These are phyloP conservation scores for Rhizopogon vinicolor DNA, from an alignment of 768 basidiomycete genomes.

Conservation along the genomic window DNA sequence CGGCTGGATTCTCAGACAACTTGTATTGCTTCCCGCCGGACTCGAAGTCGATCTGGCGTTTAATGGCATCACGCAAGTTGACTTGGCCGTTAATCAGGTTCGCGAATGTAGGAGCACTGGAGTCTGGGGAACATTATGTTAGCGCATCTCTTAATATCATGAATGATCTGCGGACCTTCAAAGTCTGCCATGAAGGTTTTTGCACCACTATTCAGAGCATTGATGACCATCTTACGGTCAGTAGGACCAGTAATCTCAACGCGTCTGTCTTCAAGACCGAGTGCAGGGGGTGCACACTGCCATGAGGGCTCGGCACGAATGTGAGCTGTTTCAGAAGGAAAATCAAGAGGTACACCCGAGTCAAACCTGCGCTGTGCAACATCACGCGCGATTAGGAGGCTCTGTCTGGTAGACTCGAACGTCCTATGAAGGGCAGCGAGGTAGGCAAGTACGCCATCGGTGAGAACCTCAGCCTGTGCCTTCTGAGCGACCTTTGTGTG, in stretches of 20 bases:
- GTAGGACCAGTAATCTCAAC: constrained; percentile 98
- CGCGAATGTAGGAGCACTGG: constrained; percentile 88
- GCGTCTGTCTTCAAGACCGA: constrained; percentile 90
- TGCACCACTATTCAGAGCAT: constrained; percentile 90
- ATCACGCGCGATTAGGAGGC: constrained; percentile 73
- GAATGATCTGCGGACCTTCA: constrained; percentile 57
- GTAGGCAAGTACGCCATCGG: constrained; percentile 81
- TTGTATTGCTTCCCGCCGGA: constrained; percentile 87
- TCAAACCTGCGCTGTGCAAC: constrained; percentile 76
- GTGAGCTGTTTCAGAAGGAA: constrained; percentile 82
- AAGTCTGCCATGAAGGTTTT: constrained; percentile 99
- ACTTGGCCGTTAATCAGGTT: constrained; percentile 92
- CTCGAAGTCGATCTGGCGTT: constrained; percentile 87
- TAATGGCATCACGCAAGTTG: constrained; percentile 90
- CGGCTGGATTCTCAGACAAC: constrained; percentile 80
- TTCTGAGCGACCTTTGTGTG: constrained; percentile 56
- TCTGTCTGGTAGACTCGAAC: constrained; percentile 84
- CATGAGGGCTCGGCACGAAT: constrained; percentile 88
- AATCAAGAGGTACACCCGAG: constrained; percentile 77
- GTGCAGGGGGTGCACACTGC: constrained; percentile 88
- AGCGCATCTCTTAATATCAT: neutral
- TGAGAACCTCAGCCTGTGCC: constrained; percentile 79
- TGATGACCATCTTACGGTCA: constrained; percentile 99
- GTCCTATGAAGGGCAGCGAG: constrained; percentile 89
- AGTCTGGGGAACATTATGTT: constrained; percentile 50